Evolutionary conservation across 1,284 basidiomycete species (phyloP), one percentile per base, ranked within the genome.

Genomic region (Porogramme epimiltina): DNA sequence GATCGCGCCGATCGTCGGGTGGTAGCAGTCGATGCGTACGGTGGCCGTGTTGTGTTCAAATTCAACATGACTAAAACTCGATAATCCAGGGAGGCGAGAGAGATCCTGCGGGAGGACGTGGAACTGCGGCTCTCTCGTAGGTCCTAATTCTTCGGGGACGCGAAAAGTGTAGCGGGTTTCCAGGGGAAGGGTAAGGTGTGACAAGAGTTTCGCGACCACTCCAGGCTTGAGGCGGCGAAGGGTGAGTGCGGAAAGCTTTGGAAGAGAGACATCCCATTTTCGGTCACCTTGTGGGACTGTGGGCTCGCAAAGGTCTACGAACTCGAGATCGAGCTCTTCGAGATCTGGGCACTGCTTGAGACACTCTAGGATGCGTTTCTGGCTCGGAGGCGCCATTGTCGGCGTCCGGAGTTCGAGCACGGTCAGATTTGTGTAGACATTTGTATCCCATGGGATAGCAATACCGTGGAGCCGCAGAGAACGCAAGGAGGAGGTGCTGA

Each of bases 341-440:
- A 49, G 47, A 36, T 37, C 41, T 15, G 47, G 47, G 41, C 47
- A 49, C 19, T 31, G 41, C 33, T 23, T 33, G 18, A 49, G 34
- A 25, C 42, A 42, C 39, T 34, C 18, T 2, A 42, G 24, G 4
- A 49, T 9, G 3, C 24, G 31, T 6, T 18, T n/a, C 25, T 28
- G 31, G 6, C 19, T 49, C 5, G 28, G 40, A 9, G 22, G 22
- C 15, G 10, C 16, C 16, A 24, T 26, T 9, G 19, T 9, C 18
- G 47, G 26, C 23, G 23, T 26, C 31, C 24, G 33, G 23, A 44
- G 25, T 15, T 49, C 47, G 34, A 49, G 42, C 18, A 43, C 42
- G 9, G 47, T 38, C 15, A 49, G 24, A 31, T 38, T 37, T 2
- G 19, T 3, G 25, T 44, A 49, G 18, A 37, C 42, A 10, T 22